A percentile compares a stretch with the other conserved stretches of the same genome.
phyloP scores from a whole-genome alignment of 768 basidiomycete species.

The Rhizopogon roseolus region DNA sequence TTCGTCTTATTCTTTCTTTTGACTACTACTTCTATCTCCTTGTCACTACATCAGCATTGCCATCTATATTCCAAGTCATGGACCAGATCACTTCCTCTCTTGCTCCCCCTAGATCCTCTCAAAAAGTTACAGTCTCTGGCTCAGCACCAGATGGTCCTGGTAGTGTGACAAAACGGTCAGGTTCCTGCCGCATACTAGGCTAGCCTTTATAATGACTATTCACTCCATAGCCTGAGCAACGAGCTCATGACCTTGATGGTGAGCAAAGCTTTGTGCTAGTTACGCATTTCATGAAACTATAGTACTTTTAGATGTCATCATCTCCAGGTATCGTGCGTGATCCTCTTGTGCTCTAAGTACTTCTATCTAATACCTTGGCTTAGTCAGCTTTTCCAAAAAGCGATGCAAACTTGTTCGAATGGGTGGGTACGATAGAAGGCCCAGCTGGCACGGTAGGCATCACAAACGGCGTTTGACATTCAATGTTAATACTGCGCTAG shows the following conservation, averaged over 20 bases:
- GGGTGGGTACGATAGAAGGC: conserved; percentile 87
- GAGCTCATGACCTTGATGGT: conserved; percentile 92
- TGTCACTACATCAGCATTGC: conserved; percentile 5
- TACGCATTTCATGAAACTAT: conserved; percentile 4
- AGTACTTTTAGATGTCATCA: conserved; percentile 64
- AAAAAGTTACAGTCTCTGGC: conserved; percentile 53
- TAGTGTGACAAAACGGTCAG: conserved; percentile 80
- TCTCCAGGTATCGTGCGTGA: conserved; percentile 79
- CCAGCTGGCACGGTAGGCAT: conserved; percentile 64
- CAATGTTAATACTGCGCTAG: conserved; percentile 27
- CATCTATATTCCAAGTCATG: conserved; percentile 35
- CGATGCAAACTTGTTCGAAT: conserved; percentile 85
- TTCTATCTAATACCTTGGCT: background rate
- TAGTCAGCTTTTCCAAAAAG: conserved; percentile 89
- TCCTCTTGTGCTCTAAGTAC: background rate
- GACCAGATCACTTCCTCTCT: conserved; percentile 67
- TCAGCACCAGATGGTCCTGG: conserved; percentile 56
- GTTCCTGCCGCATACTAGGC: background rate
- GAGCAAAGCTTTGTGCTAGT: conserved; percentile 16
- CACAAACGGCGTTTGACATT: background rate
- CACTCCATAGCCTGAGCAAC: conserved; percentile 55
- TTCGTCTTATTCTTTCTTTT: conserved; percentile 6
- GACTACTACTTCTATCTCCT: conserved; percentile 13
- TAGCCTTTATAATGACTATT: conserved; percentile 3
- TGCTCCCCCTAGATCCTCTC: conserved; percentile 50